A percentile compares a stretch with the other conserved stretches of the same genome.
Evolutionary conservation across 208 protist genomes (phyloP).

Genomic region (Trypanosoma brucei): DNA sequence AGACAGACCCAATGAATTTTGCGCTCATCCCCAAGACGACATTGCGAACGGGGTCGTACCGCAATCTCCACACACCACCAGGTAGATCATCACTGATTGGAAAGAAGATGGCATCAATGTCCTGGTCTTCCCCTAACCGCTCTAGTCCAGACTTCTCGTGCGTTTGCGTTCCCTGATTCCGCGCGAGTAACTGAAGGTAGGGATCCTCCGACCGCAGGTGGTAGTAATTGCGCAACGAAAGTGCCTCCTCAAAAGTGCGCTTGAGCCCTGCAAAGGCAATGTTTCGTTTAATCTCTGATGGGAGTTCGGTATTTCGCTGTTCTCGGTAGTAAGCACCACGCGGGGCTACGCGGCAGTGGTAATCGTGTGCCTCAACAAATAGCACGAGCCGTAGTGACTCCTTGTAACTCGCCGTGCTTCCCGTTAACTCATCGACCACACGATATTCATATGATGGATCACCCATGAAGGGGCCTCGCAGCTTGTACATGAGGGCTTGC

Average conservation of each 20-base stretch:
- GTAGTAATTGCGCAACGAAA: constrained; percentile 78
- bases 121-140: constrained; percentile 46
- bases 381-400: constrained; percentile 76
- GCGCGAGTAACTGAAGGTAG: constrained; percentile 52
- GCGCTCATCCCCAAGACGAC: constrained; percentile 64
- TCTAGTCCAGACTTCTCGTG: constrained; percentile 55
- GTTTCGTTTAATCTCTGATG: constrained; percentile 43
- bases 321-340: constrained; percentile 70
- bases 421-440: constrained; percentile 31
- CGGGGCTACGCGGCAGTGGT: constrained; percentile 76
- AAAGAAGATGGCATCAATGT: constrained; percentile 68
- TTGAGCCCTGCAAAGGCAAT: constrained; percentile 51
- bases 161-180: constrained; percentile 24
- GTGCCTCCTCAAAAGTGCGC: constrained; percentile 33
- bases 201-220: constrained; percentile 71
- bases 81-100: constrained; percentile 74
- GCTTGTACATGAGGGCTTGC: constrained; percentile 51
- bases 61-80: constrained; percentile 60
- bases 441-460: constrained; percentile 88
- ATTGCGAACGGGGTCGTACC: constrained; percentile 63
- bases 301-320: constrained; percentile 32
- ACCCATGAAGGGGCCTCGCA: constrained; percentile 74
- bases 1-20: constrained; percentile 64
- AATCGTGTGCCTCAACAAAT: constrained; percentile 79
- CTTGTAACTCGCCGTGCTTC: constrained; percentile 38